Base-by-base conservation (phyloP, 176 grass and related monocot genomes). In the Phyllostachys edulis region DNA sequence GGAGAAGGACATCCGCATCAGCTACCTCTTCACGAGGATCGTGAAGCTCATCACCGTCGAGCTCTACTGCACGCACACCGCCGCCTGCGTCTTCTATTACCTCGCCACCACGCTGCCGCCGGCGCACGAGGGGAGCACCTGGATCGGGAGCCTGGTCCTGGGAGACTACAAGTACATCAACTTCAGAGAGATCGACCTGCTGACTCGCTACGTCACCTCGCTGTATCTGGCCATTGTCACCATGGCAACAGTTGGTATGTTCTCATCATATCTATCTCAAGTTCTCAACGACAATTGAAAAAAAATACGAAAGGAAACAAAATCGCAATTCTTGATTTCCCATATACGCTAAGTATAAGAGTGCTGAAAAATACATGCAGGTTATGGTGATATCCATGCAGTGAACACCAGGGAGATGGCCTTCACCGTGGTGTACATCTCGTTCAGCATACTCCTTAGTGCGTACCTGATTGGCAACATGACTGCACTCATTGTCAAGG, bases 1-100 rank as follows among this genome's bases (percentile, higher is more conserved):
- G 89, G 92, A 98, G 95, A 98, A 98, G 82, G 95, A 98, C 82
- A 93, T 98, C 73, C 89, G 92, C 27, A 88, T 98, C 78, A 95
- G 90, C 88, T 98, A 95, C 82, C 89, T 95, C 23, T 89, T 94
- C 88, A 98, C 95, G 32, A 87, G 95, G 76, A 91, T 95, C 26
- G 89, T 88, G 3, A 98, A 95, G 92, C 89, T 98, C 24, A 63
- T 94, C 74, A 98, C 89, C 40, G 95, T 93, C 5, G 95, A 98
- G 84, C 75, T 98, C 61, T 93, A 98, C 79, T 95, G 83, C 91
- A 93, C 91, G 14, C 95, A 98, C 93, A 93, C 79, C 38, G 95
- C 92, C 47, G 95, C 95, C 63, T 95, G 92, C 69, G 50, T 91
- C 77, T 98, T 98, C 87, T 93, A 98, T 67, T 98, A 98, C 85